Percentiles rank a stretch among this genome's conserved stretches.
Conservation (phyloP, 163 green algal genomes). For the Trebouxiophyceae sp. region DNA sequence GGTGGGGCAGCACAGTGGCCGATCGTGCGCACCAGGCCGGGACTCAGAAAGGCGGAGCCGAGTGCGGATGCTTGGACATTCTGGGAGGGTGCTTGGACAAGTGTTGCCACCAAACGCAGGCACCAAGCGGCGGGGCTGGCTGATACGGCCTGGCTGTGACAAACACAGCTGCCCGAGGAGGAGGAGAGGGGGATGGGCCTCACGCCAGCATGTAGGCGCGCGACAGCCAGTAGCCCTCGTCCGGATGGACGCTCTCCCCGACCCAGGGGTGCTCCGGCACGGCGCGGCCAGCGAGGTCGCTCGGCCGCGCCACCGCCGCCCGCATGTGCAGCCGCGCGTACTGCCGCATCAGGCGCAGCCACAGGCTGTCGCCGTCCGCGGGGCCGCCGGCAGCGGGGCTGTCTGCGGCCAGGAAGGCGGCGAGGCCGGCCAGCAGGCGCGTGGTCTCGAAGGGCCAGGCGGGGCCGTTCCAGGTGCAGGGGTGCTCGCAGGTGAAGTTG, state of each 20-base stretch:
- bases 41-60: no score
- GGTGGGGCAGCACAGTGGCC: no score
- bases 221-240: not conserved
- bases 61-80: no score
- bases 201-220: not conserved
- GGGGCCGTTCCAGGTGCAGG: conserved; percentile 1
- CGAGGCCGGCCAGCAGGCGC: not conserved
- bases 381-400: not conserved
- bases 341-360: not conserved
- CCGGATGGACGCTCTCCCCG: not conserved
- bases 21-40: no score
- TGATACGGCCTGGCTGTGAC: no score
- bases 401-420: not conserved
- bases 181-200: no score
- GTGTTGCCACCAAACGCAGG: no score
- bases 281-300: not conserved
- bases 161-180: no score
- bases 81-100: no score
- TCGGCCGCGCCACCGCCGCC: not conserved
- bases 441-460: conserved; percentile 3
- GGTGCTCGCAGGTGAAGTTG: conserved; percentile 3
- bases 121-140: no score
- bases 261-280: not conserved
- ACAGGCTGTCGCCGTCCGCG: not conserved
- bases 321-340: not conserved